Evolutionary conservation across 108 stramenopile species (phyloP).

Genomic region (Cyclotella baltica): DNA sequence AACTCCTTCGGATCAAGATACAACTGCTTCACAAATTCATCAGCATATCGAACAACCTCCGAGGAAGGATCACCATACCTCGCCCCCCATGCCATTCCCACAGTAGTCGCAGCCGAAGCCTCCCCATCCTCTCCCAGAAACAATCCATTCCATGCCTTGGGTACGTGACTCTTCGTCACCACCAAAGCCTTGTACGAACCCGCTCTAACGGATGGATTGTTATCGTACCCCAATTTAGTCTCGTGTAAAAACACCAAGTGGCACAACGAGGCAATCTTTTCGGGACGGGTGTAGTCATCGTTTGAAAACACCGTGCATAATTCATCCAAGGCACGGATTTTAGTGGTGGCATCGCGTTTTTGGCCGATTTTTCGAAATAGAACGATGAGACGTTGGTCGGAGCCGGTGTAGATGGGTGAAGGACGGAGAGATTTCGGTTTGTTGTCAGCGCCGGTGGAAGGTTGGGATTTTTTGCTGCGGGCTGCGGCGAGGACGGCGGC

Average conservation of each 20-base stretch:
- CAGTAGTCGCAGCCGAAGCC: conserved; percentile 13
- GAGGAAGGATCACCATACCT: conserved; percentile 35
- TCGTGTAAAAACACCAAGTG: conserved; percentile 44
- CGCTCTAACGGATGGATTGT: conserved; percentile 37
- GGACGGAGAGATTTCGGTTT: conserved; percentile 23
- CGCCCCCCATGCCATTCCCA: conserved; percentile 52
- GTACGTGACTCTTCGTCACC: conserved; percentile 33
- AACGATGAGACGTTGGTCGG: conserved; percentile 52
- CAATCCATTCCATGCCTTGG: conserved; percentile 49
- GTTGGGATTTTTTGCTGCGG: conserved; percentile 5
- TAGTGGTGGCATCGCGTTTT: conserved; percentile 81
- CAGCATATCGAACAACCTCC: conserved; percentile 33
- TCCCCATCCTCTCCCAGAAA: conserved; percentile 19
- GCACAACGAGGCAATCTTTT: conserved; percentile 48
- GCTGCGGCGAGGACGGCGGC: conserved; percentile 42
- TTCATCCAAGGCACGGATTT: conserved; percentile 68
- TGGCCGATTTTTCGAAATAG: conserved; percentile 77
- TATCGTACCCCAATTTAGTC: conserved; percentile 48
- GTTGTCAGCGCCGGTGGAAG: background rate
- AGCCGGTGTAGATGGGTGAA: conserved; percentile 79
- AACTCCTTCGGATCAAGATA: background rate
- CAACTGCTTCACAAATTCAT: conserved; percentile 27
- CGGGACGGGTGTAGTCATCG: conserved; percentile 30
- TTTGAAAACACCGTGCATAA: conserved; percentile 29
- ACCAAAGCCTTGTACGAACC: conserved; percentile 33